Percentiles rank a stretch among this genome's conserved stretches.
Evolutionary conservation across 345 rosid genomes (phyloP).

Genomic region (Nephelium lappaceum): DNA sequence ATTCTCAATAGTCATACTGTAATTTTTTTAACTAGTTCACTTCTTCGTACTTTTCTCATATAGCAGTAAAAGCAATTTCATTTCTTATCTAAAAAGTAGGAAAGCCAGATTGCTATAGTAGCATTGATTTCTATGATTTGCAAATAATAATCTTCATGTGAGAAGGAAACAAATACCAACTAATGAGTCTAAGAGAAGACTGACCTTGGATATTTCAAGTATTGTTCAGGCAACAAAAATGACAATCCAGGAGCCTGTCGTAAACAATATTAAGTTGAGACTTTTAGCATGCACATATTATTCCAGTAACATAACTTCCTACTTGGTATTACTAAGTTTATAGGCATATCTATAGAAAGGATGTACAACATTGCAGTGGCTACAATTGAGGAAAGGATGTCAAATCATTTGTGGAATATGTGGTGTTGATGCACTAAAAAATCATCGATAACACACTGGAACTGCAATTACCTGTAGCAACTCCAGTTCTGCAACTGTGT

Average conservation of each 20-base stretch:
- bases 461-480: constrained; percentile 68
- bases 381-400: constrained; percentile 2
- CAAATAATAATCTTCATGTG: neutral
- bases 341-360: neutral
- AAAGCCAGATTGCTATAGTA: neutral
- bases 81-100: neutral
- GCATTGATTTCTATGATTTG: neutral
- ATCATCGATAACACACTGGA: neutral
- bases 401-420: neutral
- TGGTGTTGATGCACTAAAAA: constrained; percentile 9
- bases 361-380: neutral
- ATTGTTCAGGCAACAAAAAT: constrained; percentile 85
- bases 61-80: neutral
- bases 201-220: constrained; percentile 85
- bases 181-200: constrained; percentile 23
- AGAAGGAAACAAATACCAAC: constrained; percentile 5
- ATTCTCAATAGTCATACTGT: neutral
- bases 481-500: constrained; percentile 84
- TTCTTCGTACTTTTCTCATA: neutral
- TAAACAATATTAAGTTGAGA: constrained; percentile 28
- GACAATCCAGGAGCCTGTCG: constrained; percentile 95
- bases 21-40: neutral
- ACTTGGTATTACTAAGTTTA: neutral
- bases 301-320: neutral
- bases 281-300: constrained; percentile 15